A percentile compares a stretch with the other conserved stretches of the same genome.
These are phyloP conservation scores for Fusarium newnesense DNA, from an alignment of 2,329 filamentous ascomycete species.

Conservation along the genomic window DNA sequence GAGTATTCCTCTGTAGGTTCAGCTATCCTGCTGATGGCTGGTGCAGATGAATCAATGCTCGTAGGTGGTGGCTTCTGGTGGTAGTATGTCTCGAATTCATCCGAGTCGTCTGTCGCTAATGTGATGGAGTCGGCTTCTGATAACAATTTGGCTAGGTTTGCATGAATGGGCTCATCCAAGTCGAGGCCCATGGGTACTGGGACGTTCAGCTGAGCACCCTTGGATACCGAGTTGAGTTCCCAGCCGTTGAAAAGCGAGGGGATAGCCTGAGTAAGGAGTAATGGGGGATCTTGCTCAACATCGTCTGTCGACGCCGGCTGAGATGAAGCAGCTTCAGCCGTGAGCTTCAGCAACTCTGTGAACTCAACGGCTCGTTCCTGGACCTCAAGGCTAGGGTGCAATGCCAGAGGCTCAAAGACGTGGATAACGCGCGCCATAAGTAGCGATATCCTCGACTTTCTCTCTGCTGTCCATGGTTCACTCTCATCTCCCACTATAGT, in stretches of 20 bases:
- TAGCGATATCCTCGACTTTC: constrained; percentile 79
- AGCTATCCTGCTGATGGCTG: constrained; percentile 65
- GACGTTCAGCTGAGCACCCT: constrained; percentile 85
- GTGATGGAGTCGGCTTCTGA: constrained; percentile 64
- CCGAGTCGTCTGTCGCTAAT: constrained; percentile 64
- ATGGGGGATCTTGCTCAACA: constrained; percentile 73
- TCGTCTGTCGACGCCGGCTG: constrained; percentile 69
- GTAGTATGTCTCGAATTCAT: constrained; percentile 76
- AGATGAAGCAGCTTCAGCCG: constrained; percentile 79
- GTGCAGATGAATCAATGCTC: constrained; percentile 61
- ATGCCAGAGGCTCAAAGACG: constrained; percentile 79
- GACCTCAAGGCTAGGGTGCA: constrained; percentile 90
- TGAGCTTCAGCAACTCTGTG: constrained; percentile 86
- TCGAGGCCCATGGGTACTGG: constrained; percentile 80
- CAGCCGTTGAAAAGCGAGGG: constrained; percentile 86
- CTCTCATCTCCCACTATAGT: constrained; percentile 73
- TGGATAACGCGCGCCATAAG: constrained; percentile 85
- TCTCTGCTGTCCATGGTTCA: constrained; percentile 75
- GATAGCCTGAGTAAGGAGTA: constrained; percentile 90
- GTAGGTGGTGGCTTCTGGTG: constrained; percentile 64
- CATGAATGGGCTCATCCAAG: constrained; percentile 84
- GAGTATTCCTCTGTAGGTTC: constrained; percentile 61
- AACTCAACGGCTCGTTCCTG: constrained; percentile 96
- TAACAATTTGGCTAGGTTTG: constrained; percentile 75
- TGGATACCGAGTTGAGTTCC: constrained; percentile 91